Percentiles rank a stretch among this genome's conserved stretches.
These are phyloP conservation scores for Penicillium verhagenii DNA, from an alignment of 495 filamentous ascomycete genomes.

Conservation along the genomic window DNA sequence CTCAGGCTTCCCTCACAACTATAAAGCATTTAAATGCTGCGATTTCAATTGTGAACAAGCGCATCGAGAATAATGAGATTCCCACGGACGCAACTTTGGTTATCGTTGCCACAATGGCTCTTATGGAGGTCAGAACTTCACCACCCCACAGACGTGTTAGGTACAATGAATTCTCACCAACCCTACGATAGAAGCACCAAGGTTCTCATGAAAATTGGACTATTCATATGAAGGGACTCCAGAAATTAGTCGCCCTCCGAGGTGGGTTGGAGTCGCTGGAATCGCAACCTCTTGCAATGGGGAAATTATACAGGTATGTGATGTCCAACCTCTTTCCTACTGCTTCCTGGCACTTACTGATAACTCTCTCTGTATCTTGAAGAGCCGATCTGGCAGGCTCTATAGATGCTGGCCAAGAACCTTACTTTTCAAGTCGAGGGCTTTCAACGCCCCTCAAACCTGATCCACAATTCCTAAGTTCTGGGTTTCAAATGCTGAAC, in stretches of 20 bases:
- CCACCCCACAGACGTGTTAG: neutral
- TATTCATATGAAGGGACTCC: conserved; percentile 6
- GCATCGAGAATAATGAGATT: neutral
- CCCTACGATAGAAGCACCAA: neutral
- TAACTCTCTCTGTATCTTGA: neutral
- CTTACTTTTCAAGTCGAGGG: neutral
- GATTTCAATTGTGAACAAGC: conserved; percentile 5
- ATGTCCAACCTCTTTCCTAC: neutral
- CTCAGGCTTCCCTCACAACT: neutral
- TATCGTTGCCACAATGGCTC: conserved; percentile 2
- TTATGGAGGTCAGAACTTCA: conserved; percentile 1
- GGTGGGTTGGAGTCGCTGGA: neutral
- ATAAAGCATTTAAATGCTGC: conserved; percentile 6
- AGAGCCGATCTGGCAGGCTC: conserved; percentile 7
- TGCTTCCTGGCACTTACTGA: neutral
- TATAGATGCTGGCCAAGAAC: neutral
- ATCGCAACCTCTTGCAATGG: conserved; percentile 1
- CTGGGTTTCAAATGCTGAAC: neutral
- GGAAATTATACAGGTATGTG: conserved; percentile 3
- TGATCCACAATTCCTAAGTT: neutral
- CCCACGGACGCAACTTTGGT: conserved; percentile 1
- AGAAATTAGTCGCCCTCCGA: neutral
- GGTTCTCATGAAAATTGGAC: conserved; percentile 4
- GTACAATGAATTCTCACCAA: neutral
- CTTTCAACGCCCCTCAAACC: neutral